Evolutionary conservation across 2,329 filamentous ascomycete genomes (phyloP).

Genomic region (Colletotrichum endophyticum): DNA sequence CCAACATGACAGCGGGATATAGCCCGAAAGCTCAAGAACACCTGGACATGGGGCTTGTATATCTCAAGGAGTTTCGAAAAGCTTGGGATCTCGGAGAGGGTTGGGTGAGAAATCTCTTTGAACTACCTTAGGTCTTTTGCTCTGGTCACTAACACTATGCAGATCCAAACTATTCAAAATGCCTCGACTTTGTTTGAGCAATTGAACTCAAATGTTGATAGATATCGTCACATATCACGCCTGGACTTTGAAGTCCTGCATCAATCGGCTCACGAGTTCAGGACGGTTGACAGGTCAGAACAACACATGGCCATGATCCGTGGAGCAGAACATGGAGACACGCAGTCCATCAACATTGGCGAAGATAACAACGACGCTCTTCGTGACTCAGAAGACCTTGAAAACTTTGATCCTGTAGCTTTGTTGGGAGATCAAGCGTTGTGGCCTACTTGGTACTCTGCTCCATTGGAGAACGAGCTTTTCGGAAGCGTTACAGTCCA

Average conservation of each 20-base stretch:
- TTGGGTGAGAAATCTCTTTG: background rate
- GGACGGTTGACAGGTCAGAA: background rate
- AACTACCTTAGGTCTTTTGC: background rate
- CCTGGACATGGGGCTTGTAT: background rate
- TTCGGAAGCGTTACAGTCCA: background rate
- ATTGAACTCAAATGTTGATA: background rate
- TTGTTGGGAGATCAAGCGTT: background rate
- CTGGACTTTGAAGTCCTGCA: background rate
- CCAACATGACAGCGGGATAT: background rate
- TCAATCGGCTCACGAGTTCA: background rate
- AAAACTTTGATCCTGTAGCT: background rate
- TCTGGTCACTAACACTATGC: rapidly evolving
- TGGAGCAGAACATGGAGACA: background rate
- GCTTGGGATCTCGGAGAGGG: background rate
- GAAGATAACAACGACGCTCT: background rate
- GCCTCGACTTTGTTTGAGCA: background rate
- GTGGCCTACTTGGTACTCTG: background rate
- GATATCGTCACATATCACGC: background rate
- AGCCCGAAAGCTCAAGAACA: background rate
- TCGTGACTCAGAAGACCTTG: background rate
- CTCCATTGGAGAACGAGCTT: background rate
- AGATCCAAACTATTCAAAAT: background rate
- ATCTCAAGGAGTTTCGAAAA: background rate
- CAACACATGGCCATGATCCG: slow-evolving; percentile 21
- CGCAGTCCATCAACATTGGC: background rate